These are phyloP conservation scores for Lipomyces sp. DNA, from an alignment of 805 yeast genomes.

Conservation along the genomic window DNA sequence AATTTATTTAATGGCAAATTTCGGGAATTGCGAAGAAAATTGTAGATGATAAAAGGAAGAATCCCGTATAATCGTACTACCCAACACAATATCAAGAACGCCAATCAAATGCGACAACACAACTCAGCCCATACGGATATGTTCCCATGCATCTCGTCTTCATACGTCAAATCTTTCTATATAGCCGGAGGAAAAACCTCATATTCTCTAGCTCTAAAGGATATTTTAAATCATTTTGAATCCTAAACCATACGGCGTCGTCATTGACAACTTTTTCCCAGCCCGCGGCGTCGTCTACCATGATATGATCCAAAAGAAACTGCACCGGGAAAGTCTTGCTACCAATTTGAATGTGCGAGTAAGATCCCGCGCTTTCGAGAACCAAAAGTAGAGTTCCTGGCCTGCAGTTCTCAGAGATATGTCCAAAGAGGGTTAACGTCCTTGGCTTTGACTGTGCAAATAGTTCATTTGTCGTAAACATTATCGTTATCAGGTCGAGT, in stretches of 20 bases:
- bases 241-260: slow-evolving; percentile 84
- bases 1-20: too few species aligned
- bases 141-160: background rate
- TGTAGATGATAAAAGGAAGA: too few species aligned
- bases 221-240: slow-evolving; percentile 56
- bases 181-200: slow-evolving; percentile 82
- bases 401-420: slow-evolving; percentile 56
- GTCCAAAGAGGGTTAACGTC: slow-evolving; percentile 63
- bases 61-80: too few species aligned
- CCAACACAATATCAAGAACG: too few species aligned
- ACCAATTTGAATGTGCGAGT: slow-evolving; percentile 78
- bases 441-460: slow-evolving; percentile 69
- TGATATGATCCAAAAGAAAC: slow-evolving; percentile 72
- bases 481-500: slow-evolving; percentile 63
- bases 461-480: slow-evolving; percentile 87
- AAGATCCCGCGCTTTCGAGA: slow-evolving; percentile 89
- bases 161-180: slow-evolving; percentile 54
- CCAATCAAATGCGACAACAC: too few species aligned
- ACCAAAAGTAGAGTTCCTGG: slow-evolving; percentile 66
- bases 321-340: slow-evolving; percentile 80
- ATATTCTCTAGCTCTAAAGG: slow-evolving; percentile 78
- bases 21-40: too few species aligned
- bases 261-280: slow-evolving; percentile 71
- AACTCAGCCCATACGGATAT: background rate
- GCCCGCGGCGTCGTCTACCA: slow-evolving; percentile 46